Evolutionary conservation across 768 basidiomycete species (phyloP).

Genomic region (Lactarius evosmus): DNA sequence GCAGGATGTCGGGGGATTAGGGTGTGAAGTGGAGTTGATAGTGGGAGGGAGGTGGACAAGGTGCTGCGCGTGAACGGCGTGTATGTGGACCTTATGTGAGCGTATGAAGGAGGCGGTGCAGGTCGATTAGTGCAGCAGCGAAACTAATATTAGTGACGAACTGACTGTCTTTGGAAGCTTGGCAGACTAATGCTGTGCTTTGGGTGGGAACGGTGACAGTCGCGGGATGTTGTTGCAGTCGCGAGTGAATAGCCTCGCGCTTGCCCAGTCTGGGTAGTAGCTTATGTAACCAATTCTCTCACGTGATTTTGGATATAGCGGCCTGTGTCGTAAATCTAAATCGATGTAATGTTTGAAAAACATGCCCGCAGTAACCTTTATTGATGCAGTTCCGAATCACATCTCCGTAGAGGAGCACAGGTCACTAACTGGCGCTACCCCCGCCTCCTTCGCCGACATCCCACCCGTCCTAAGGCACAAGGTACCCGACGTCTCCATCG

Average conservation of each 20-base stretch:
- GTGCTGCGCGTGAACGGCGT: constrained; percentile 4
- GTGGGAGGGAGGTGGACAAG: not conserved
- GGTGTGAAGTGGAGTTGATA: not conserved
- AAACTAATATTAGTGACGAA: not conserved
- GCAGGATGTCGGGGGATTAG: not conserved
- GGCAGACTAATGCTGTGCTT: constrained; percentile 1
- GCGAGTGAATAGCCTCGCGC: not conserved
- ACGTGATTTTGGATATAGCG: not conserved
- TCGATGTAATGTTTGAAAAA: not conserved
- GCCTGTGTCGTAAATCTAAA: not conserved
- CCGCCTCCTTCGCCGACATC: constrained; percentile 79
- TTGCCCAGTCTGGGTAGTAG: not conserved
- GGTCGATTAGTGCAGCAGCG: not conserved
- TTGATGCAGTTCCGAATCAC: constrained; percentile 43
- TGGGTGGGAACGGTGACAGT: not conserved
- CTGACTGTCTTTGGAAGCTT: not conserved
- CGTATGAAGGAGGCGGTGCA: constrained; percentile 4
- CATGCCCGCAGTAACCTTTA: constrained; percentile 37
- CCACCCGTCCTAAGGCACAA: constrained; percentile 76
- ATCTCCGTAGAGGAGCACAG: constrained; percentile 67
- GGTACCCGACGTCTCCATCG: constrained; percentile 65
- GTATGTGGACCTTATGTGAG: constrained; percentile 1
- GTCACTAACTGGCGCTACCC: constrained; percentile 70
- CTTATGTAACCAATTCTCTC: not conserved
- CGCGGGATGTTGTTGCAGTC: not conserved